Conservation (phyloP, 2,329 filamentous ascomycete genomes). For the Venturia oleaginea region DNA sequence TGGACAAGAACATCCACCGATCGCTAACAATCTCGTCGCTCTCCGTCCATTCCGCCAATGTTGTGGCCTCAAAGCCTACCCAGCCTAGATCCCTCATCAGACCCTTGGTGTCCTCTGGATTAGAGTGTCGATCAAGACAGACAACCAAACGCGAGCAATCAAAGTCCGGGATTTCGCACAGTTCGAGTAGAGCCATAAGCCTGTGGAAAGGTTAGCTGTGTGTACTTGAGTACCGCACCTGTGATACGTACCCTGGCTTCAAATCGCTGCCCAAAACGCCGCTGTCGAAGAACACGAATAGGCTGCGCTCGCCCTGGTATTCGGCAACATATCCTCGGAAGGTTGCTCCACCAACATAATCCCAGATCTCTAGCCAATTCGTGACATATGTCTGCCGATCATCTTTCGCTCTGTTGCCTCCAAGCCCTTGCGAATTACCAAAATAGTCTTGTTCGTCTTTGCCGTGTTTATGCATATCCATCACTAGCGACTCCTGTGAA, state of each 20-base stretch:
- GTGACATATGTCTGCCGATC: slow-evolving; percentile 31
- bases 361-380: slow-evolving; percentile 71
- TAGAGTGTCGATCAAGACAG: slow-evolving; percentile 66
- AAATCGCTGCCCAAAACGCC: slow-evolving; percentile 64
- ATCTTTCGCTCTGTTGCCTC: slow-evolving; percentile 4
- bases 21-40: slow-evolving; percentile 58
- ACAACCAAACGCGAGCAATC: slow-evolving; percentile 69
- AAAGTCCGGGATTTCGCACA: slow-evolving; percentile 64
- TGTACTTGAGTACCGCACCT: slow-evolving; percentile 16
- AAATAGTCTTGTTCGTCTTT: slow-evolving; percentile 6
- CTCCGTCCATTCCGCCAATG: slow-evolving; percentile 66
- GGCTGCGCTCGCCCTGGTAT: slow-evolving; percentile 57
- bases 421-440: neutral
- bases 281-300: slow-evolving; percentile 84
- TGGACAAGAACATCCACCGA: slow-evolving; percentile 77
- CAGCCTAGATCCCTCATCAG: slow-evolving; percentile 79
- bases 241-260: slow-evolving; percentile 67
- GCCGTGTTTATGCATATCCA: slow-evolving; percentile 52
- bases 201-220: slow-evolving; percentile 35
- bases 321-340: slow-evolving; percentile 80
- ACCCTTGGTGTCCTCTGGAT: slow-evolving; percentile 52
- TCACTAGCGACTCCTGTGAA: slow-evolving; percentile 74
- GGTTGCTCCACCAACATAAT: slow-evolving; percentile 73
- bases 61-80: slow-evolving; percentile 82
- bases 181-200: slow-evolving; percentile 82